Evolutionary conservation across 805 yeast genomes (phyloP).

Genomic region (Lachancea fermentati): DNA sequence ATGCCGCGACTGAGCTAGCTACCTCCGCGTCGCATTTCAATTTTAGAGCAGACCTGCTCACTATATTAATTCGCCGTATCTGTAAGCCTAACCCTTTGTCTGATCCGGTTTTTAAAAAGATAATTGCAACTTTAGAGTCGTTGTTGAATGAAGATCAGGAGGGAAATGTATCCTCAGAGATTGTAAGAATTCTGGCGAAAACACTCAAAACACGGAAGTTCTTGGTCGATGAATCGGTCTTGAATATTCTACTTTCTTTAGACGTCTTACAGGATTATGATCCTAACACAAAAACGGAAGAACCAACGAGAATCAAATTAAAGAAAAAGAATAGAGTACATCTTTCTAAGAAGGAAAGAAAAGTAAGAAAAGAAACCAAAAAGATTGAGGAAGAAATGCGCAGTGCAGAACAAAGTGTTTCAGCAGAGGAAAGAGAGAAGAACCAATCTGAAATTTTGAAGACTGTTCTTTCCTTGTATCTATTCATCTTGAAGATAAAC

Average conservation of each 20-base stretch:
- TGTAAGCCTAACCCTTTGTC: conserved; percentile 47
- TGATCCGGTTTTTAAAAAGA: conserved; percentile 46
- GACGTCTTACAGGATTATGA: conserved; percentile 64
- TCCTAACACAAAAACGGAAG: conserved; percentile 51
- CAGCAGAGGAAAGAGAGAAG: conserved; percentile 80
- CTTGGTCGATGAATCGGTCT: conserved; percentile 76
- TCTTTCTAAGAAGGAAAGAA: conserved; percentile 83
- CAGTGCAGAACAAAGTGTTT: conserved; percentile 79
- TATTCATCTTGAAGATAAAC: conserved; percentile 65
- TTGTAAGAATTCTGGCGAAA: conserved; percentile 61
- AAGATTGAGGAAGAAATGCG: conserved; percentile 85
- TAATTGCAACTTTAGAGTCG: conserved; percentile 62
- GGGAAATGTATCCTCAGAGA: conserved; percentile 76
- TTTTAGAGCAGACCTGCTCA: conserved; percentile 67
- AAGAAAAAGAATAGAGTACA: conserved; percentile 88
- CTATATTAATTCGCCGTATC: conserved; percentile 60
- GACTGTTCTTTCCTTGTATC: conserved; percentile 61
- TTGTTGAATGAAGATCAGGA: conserved; percentile 72
- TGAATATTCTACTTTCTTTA: conserved; percentile 66
- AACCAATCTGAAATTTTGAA: conserved; percentile 81
- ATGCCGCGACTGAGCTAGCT: conserved; percentile 74
- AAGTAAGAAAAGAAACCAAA: conserved; percentile 79
- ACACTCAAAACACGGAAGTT: conserved; percentile 68
- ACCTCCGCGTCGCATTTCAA: conserved; percentile 72
- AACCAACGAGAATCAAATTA: conserved; percentile 42